Base-by-base conservation (phyloP, 73 alveolate species). In the Paramecium caudatum region DNA sequence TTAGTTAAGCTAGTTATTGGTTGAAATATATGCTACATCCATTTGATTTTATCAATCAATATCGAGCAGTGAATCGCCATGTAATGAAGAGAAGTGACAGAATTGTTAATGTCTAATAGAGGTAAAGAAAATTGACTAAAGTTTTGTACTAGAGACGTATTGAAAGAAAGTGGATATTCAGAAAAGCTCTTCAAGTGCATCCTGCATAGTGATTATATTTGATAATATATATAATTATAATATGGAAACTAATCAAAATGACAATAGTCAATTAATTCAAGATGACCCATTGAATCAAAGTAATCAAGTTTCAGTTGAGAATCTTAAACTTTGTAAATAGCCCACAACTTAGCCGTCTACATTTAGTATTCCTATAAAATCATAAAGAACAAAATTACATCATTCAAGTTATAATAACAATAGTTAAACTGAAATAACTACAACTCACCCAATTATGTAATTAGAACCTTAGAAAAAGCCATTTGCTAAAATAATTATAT, bases 21-120 rank as follows among this genome's bases (percentile, higher is more conserved):
- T 45, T 74, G 19, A 74, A 74, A 74, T 74, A 74, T 47, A n/a
- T 74, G 55, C 43, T 74, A 13, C 43, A 74, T 15, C 88, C 88
- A 45, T 37, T 74, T 25, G 88, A 36, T 23, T 74, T 74, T 43
- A 39, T 74, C 7, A 41, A 43, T 12, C 21, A 74, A 13, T 74
- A 74, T 74, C 49, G 88, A 39, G 68, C 21, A 15, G 9, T 27
- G 2, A 36, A 45, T 16, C 37, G 25, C 7, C 19, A 74, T 15
- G 27, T 15, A 17, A 74, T 21, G 43, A 23, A 45, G 21, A 55
- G 80, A 55, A 74, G 69, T 65, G 68, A 74, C 7, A 74, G 43
- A 43, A 74, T 74, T 27, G 16, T 68, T 5, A 41, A 27, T 21
- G 68, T 74, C 6, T 13, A 39, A 12, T 27, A 39, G 43, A 13